phyloP scores from a whole-genome alignment of 2,329 filamentous ascomycete genomes.

The Pezicula radicicola region DNA sequence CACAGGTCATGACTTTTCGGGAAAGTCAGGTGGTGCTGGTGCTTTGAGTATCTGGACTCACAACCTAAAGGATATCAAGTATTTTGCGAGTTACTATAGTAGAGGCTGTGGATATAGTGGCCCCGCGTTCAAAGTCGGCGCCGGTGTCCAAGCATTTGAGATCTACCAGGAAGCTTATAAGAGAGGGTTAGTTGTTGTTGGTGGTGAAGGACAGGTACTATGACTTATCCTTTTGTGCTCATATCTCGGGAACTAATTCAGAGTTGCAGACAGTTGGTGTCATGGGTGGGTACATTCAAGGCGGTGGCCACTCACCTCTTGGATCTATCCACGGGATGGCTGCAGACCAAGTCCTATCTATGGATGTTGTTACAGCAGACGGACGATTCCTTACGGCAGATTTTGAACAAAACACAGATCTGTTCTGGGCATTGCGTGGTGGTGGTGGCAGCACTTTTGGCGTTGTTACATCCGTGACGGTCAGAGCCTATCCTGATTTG shows the following conservation, averaged over 20 bases:
- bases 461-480: conserved; percentile 43
- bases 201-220: conserved; percentile 40
- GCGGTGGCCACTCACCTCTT: conserved; percentile 57
- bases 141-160: conserved; percentile 43
- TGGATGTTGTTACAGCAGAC: conserved; percentile 50
- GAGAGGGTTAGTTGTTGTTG: conserved; percentile 47
- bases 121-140: conserved; percentile 50
- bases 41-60: conserved; percentile 52
- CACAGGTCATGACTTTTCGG: conserved; percentile 20
- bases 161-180: conserved; percentile 39
- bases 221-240: not conserved
- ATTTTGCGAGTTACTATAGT: conserved; percentile 38
- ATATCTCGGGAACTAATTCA: conserved; percentile 14
- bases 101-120: conserved; percentile 41
- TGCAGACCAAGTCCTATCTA: conserved; percentile 57
- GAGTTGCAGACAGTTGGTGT: conserved; percentile 48
- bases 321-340: conserved; percentile 51
- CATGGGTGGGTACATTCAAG: conserved; percentile 52
- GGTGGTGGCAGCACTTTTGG: conserved; percentile 59
- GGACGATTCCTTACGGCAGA: conserved; percentile 48
- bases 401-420: conserved; percentile 47
- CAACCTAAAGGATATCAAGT: conserved; percentile 35
- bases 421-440: conserved; percentile 63
- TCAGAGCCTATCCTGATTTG: conserved; percentile 45
- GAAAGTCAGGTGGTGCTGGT: conserved; percentile 32